Evolutionary conservation across 2,329 filamentous ascomycete species (phyloP).

Genomic region (Scedosporium minutisporum): DNA sequence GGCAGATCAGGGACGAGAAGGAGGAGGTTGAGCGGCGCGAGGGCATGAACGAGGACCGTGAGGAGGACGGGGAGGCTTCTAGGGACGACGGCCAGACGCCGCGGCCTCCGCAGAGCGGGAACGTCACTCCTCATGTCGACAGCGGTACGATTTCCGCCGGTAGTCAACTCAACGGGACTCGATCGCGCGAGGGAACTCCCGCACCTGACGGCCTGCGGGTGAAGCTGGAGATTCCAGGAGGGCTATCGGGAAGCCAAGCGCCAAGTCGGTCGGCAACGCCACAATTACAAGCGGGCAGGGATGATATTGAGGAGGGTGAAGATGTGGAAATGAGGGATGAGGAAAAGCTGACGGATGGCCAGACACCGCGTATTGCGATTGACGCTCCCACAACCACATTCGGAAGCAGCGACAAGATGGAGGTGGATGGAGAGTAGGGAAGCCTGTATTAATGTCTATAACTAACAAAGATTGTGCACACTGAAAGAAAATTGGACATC

Average conservation of each 20-base stretch:
- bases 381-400: slow-evolving; percentile 31
- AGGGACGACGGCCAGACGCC: slow-evolving; percentile 39
- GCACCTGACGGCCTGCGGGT: slow-evolving; percentile 20
- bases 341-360: slow-evolving; percentile 26
- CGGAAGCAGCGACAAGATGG: slow-evolving; percentile 51
- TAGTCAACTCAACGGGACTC: neutral
- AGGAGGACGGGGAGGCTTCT: slow-evolving; percentile 44
- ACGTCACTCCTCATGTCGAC: slow-evolving; percentile 4
- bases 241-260: slow-evolving; percentile 14
- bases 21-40: slow-evolving; percentile 85
- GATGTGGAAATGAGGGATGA: slow-evolving; percentile 51
- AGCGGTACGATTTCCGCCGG: neutral
- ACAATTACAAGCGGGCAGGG: slow-evolving; percentile 16
- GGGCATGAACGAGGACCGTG: slow-evolving; percentile 63
- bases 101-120: slow-evolving; percentile 35
- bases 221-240: slow-evolving; percentile 6
- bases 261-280: slow-evolving; percentile 23
- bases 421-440: slow-evolving; percentile 35
- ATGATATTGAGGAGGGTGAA: slow-evolving; percentile 34
- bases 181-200: slow-evolving; percentile 17
- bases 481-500: neutral
- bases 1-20: slow-evolving; percentile 87
- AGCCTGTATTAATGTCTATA: slow-evolving; percentile 4
- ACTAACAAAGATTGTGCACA: neutral
- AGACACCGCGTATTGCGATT: slow-evolving; percentile 38